Conservation (phyloP, 805 yeast species). For the Ogataea thermomethanolica region DNA sequence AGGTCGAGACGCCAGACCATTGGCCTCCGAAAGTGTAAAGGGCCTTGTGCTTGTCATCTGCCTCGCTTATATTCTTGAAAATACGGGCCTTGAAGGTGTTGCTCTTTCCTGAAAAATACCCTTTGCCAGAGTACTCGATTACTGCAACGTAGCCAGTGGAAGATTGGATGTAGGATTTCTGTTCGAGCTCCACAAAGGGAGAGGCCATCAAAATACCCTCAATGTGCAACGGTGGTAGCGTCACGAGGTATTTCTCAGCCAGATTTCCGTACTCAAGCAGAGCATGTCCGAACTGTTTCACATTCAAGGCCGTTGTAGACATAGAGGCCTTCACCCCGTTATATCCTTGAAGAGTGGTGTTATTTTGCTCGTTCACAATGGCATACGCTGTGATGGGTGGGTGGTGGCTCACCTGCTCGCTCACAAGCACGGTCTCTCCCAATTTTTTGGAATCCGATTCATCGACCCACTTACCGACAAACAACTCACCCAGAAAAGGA, state of each 20-base stretch:
- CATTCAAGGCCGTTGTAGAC: conserved; percentile 70
- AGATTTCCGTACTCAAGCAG: conserved; percentile 59
- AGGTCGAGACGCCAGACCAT: conserved; percentile 79
- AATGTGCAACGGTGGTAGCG: conserved; percentile 92
- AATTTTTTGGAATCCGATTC: conserved; percentile 41
- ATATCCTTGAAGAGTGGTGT: conserved; percentile 77
- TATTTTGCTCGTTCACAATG: conserved; percentile 66
- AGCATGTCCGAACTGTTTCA: conserved; percentile 92
- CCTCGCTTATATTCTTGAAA: conserved; percentile 50
- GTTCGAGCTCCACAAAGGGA: conserved; percentile 93
- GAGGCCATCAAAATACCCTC: conserved; percentile 90
- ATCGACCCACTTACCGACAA: conserved; percentile 84
- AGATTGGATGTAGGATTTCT: conserved; percentile 78
- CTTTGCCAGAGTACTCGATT: conserved; percentile 85
- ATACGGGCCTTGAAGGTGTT: conserved; percentile 87
- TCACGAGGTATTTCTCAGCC: conserved; percentile 67
- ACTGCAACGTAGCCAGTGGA: conserved; percentile 71
- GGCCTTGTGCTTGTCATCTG: conserved; percentile 54
- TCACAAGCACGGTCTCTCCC: conserved; percentile 74
- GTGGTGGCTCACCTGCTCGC: conserved; percentile 96
- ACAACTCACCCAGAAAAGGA: conserved; percentile 93
- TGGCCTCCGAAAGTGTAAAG: conserved; percentile 82
- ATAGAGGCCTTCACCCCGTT: conserved; percentile 85
- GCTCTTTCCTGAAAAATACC: conserved; percentile 93
- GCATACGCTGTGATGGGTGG: conserved; percentile 97